Conservation (phyloP, 305 asterid species). For the Fraxinus floribunda region DNA sequence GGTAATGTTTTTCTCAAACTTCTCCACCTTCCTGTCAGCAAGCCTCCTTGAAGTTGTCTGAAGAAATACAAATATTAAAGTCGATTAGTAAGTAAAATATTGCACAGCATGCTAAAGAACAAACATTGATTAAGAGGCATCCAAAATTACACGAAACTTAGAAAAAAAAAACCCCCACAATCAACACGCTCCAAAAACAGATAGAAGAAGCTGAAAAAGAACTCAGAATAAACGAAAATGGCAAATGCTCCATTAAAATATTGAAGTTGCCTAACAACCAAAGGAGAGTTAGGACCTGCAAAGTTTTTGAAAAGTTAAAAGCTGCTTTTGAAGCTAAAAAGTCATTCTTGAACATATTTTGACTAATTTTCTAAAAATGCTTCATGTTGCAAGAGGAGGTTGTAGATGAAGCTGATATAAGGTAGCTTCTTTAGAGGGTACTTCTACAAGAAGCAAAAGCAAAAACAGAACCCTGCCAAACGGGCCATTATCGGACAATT, state of each 20-base stretch:
- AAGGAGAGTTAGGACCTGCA: neutral
- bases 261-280: neutral
- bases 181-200: neutral
- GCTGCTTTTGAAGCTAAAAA: neutral
- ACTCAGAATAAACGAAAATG: neutral
- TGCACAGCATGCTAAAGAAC: neutral
- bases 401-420: too few relatives aligned
- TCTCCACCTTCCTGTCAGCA: conserved; percentile 80
- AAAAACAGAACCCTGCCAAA: too few relatives aligned
- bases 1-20: conserved; percentile 81
- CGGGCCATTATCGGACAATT: neutral
- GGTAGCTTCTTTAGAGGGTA: too few relatives aligned
- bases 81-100: neutral
- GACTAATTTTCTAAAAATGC: neutral
- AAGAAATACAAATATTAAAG: neutral
- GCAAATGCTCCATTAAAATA: neutral
- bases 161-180: neutral
- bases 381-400: too few relatives aligned
- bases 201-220: neutral
- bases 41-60: conserved; percentile 91
- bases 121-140: neutral
- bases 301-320: neutral
- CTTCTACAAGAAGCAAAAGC: neutral
- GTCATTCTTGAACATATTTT: too few relatives aligned
- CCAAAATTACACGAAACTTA: neutral